Evolutionary conservation across 2,329 filamentous ascomycete species (phyloP), one percentile per base, ranked within the genome.

Genomic region (Diplocarpon rosae): DNA sequence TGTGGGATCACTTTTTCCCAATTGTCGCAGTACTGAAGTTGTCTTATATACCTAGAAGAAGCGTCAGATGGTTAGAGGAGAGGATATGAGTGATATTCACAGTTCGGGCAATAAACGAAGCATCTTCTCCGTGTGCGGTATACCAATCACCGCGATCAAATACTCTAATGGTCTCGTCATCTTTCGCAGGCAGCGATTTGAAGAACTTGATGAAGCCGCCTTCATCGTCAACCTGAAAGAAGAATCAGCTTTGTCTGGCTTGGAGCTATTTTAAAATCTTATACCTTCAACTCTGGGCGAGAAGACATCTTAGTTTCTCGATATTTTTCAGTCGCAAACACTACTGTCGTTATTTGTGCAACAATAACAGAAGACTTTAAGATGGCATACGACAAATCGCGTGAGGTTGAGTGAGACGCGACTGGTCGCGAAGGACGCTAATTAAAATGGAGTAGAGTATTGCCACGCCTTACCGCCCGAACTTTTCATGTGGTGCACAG

Each of bases 131-230:
- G 59, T 94, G 87, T n/a, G 89, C 85, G 5, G 90, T 95, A 64
- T 95, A 95, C 75, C 82, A 98, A 62, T 98, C 92, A 30, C 85
- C 84, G 52, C 92, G 80, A 59, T 96, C 89, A 61, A 96, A 96
- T 48, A 98, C 83, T 43, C 92, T 82, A 43, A 98, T 74, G 0
- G 86, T 89, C 43, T 85, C 83, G 32, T 79, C 74, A 55, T 79
- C 77, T 42, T 79, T 78, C 12, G 70, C 59, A 5, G 87, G 79
- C 2, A 98, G 73, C n/a, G 80, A 83, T 57, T 90, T 90, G 72
- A 93, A 98, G 69, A 88, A 94, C 56, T 83, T 86, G 68, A 96
- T 95, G 71, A 98, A 98, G 55, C 90, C 88, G 60, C 83, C 80
- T 70, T 98, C 92, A 62, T 98, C 92, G 60, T 98, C 93, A 62